These are phyloP conservation scores for Irpex lacteus DNA, from an alignment of 1,284 basidiomycete species.

Conservation along the genomic window DNA sequence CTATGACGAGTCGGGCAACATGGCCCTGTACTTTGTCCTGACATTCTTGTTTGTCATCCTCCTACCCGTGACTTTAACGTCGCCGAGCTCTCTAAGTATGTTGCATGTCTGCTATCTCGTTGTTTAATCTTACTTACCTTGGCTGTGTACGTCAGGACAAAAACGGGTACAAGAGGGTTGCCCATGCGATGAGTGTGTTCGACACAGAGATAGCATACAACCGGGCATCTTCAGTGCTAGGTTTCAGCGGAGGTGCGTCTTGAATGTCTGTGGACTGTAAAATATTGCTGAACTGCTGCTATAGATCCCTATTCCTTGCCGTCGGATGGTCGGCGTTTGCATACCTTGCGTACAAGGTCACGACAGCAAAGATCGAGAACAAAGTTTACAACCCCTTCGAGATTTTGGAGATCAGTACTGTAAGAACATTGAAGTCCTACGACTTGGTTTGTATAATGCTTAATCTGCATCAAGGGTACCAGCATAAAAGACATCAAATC, in stretches of 20 bases:
- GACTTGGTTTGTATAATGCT: background rate
- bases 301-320: constrained; percentile 55
- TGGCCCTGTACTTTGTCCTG: constrained; percentile 88
- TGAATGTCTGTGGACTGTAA: background rate
- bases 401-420: constrained; percentile 83
- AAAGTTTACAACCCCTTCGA: constrained; percentile 93
- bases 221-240: constrained; percentile 35
- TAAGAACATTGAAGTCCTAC: constrained; percentile 30
- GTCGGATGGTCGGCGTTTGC: constrained; percentile 78
- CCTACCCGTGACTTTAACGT: constrained; percentile 68
- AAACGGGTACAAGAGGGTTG: constrained; percentile 45
- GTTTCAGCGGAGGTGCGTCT: constrained; percentile 27
- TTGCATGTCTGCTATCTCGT: background rate
- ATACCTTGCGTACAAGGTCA: constrained; percentile 66
- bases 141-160: constrained; percentile 9
- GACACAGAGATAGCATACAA: constrained; percentile 51
- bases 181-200: constrained; percentile 61
- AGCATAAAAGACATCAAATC: constrained; percentile 95
- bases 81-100: constrained; percentile 37
- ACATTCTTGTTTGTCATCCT: constrained; percentile 83
- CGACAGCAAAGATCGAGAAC: constrained; percentile 58
- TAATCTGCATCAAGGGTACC: constrained; percentile 40
- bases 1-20: constrained; percentile 87
- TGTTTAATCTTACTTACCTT: background rate
- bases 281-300: background rate